Conservation (phyloP, 805 yeast species). For the Candida cerambycidarum region DNA sequence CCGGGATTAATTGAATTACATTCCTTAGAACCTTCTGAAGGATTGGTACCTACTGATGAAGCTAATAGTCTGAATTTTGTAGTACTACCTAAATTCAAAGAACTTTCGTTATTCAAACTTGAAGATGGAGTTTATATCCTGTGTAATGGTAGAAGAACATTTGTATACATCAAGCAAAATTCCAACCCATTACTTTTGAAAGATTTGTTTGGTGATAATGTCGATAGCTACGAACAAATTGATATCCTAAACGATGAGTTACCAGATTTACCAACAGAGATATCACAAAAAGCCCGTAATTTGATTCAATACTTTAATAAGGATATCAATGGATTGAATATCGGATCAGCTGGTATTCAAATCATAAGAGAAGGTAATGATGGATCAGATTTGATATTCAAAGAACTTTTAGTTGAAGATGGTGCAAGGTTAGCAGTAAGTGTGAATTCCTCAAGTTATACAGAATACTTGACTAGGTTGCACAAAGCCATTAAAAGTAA, state of each 20-base stretch:
- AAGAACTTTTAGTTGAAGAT: slow-evolving; percentile 73
- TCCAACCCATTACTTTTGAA: slow-evolving; percentile 65
- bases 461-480: slow-evolving; percentile 65
- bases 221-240: slow-evolving; percentile 46
- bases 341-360: slow-evolving; percentile 47
- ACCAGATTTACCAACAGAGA: slow-evolving; percentile 68
- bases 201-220: slow-evolving; percentile 68
- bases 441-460: slow-evolving; percentile 48
- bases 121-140: slow-evolving; percentile 77
- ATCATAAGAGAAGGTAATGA: slow-evolving; percentile 67
- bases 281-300: slow-evolving; percentile 66
- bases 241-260: slow-evolving; percentile 54
- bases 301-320: slow-evolving; percentile 55
- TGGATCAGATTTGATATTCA: slow-evolving; percentile 52
- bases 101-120: slow-evolving; percentile 43
- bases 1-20: slow-evolving; percentile 81
- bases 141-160: slow-evolving; percentile 63
- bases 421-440: slow-evolving; percentile 35
- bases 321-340: slow-evolving; percentile 26
- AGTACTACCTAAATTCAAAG: slow-evolving; percentile 49
- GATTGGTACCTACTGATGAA: slow-evolving; percentile 24
- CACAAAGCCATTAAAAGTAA: slow-evolving; percentile 63
- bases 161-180: slow-evolving; percentile 67
- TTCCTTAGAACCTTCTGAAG: slow-evolving; percentile 57
- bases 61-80: slow-evolving; percentile 45